Conservation (phyloP, 2,329 filamentous ascomycete species). For the Ilyonectria mors-panacis region DNA sequence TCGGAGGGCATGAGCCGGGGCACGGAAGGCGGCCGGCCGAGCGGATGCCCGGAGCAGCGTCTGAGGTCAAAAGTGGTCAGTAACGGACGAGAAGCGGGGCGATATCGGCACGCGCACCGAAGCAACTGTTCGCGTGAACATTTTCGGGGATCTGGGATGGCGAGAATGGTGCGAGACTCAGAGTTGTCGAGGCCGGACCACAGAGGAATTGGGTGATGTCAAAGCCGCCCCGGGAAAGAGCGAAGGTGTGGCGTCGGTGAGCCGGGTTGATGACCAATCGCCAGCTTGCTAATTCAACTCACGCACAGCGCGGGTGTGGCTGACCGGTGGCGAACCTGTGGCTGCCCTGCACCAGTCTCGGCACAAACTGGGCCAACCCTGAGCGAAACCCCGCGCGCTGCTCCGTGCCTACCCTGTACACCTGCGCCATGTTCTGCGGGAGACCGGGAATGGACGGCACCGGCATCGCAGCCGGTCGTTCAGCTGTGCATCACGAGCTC, state of each 20-base stretch:
- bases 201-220: conserved; percentile 44
- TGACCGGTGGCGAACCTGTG: conserved; percentile 22
- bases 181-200: conserved; percentile 22
- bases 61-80: conserved; percentile 42
- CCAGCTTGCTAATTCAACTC: conserved; percentile 31
- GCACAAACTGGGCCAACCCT: not conserved
- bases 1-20: conserved; percentile 44
- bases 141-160: conserved; percentile 37
- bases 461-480: conserved; percentile 30
- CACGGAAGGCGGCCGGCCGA: conserved; percentile 51
- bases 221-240: conserved; percentile 37
- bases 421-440: not conserved
- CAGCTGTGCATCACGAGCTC: conserved; percentile 25
- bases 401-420: conserved; percentile 19
- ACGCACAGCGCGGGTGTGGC: conserved; percentile 24
- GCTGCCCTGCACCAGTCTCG: not conserved
- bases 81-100: not conserved
- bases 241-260: conserved; percentile 33
- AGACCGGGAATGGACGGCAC: conserved; percentile 24
- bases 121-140: conserved; percentile 49
- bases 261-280: conserved; percentile 40
- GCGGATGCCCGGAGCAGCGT: conserved; percentile 56
- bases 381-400: not conserved
- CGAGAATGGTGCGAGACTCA: conserved; percentile 30
- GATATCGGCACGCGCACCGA: conserved; percentile 34